Percentiles rank a stretch among this genome's conserved stretches.
Conservation (phyloP, 2,329 filamentous ascomycete genomes). For the Eutypella sp. region DNA sequence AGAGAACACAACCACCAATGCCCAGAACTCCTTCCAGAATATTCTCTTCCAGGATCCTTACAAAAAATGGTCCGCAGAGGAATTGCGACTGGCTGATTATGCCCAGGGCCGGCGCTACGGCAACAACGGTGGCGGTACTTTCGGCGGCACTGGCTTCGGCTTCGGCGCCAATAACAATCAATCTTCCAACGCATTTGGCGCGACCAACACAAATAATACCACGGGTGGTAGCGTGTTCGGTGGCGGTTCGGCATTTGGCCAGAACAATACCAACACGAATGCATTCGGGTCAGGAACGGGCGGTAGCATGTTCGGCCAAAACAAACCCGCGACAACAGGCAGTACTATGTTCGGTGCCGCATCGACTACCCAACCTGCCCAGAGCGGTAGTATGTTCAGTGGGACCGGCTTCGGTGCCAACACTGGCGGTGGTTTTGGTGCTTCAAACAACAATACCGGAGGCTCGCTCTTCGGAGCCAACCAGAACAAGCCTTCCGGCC, state of each 20-base stretch:
- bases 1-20: constrained; percentile 50
- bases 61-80: constrained; percentile 86
- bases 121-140: constrained; percentile 81
- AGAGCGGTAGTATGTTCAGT: constrained; percentile 22
- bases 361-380: constrained; percentile 23
- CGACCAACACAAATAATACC: constrained; percentile 26
- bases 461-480: constrained; percentile 34
- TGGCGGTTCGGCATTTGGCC: constrained; percentile 25
- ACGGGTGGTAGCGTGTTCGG: constrained; percentile 37
- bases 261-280: constrained; percentile 15
- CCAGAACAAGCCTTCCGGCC: constrained; percentile 17
- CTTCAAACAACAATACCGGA: constrained; percentile 28
- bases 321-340: constrained; percentile 25
- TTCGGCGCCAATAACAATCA: constrained; percentile 42
- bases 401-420: constrained; percentile 44
- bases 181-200: constrained; percentile 20
- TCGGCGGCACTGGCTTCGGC: constrained; percentile 59
- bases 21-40: constrained; percentile 67
- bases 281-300: constrained; percentile 26
- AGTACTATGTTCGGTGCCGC: constrained; percentile 34
- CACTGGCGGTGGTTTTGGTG: constrained; percentile 43
- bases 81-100: constrained; percentile 81
- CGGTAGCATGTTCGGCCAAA: constrained; percentile 36
- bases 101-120: constrained; percentile 78
- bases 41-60: constrained; percentile 75